Conservation (phyloP, 306 rosid species). For the Ochetophila trinervis region DNA sequence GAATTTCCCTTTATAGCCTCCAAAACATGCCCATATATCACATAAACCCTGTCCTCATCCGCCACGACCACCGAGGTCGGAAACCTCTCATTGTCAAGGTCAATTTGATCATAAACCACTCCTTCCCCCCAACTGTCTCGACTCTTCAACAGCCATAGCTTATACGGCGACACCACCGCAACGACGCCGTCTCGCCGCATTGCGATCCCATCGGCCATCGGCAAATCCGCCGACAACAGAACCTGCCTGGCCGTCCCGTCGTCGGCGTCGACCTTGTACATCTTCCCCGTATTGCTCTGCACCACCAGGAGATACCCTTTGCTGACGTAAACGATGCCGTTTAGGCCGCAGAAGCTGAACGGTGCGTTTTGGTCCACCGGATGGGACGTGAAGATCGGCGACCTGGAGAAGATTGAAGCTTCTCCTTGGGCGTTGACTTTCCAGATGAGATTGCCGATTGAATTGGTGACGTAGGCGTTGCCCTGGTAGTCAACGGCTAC, state of each 20-base stretch:
- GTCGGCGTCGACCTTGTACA: constrained; percentile 63
- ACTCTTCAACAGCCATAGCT: constrained; percentile 64
- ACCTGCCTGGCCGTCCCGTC: constrained; percentile 60
- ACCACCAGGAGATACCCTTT: constrained; percentile 68
- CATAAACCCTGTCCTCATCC: constrained; percentile 50
- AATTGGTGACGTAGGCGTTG: constrained; percentile 79
- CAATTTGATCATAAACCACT: constrained; percentile 54
- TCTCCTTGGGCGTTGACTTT: constrained; percentile 53
- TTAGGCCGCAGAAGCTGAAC: constrained; percentile 50
- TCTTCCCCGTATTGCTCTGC: constrained; percentile 76
- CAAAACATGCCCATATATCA: constrained; percentile 42
- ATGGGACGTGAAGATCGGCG: constrained; percentile 40
- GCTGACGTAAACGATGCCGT: constrained; percentile 72
- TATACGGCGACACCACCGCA: constrained; percentile 54
- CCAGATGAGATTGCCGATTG: constrained; percentile 68
- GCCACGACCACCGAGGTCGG: constrained; percentile 55
- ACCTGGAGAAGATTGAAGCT: constrained; percentile 62
- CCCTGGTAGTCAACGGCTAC: constrained; percentile 66
- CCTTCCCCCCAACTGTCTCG: constrained; percentile 63
- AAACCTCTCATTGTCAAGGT: constrained; percentile 52
- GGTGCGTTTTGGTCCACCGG: constrained; percentile 31
- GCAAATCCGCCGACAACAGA: constrained; percentile 41
- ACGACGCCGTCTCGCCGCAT: constrained; percentile 61
- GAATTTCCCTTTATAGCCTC: constrained; percentile 51
- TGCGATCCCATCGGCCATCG: constrained; percentile 52